Percentiles rank a stretch among this genome's conserved stretches.
phyloP scores from a whole-genome alignment of 2,329 filamentous ascomycete genomes.

The Penicillium thymicola region DNA sequence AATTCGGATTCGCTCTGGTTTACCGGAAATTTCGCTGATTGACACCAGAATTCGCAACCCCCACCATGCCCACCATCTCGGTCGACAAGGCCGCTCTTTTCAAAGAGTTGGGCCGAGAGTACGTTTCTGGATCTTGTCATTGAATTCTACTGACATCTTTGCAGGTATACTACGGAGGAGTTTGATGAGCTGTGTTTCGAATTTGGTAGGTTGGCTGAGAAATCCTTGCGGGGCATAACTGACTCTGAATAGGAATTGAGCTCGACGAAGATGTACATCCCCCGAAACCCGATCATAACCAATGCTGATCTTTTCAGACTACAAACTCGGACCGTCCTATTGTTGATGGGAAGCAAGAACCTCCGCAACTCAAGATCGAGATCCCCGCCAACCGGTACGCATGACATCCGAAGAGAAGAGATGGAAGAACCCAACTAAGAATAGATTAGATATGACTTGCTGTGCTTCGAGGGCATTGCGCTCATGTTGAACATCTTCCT shows the following conservation, averaged over 20 bases:
- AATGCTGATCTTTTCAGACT: slow-evolving; percentile 48
- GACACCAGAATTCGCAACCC: slow-evolving; percentile 24
- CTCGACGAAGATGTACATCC: slow-evolving; percentile 78
- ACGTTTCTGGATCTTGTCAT: slow-evolving; percentile 35
- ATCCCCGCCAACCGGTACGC: slow-evolving; percentile 89
- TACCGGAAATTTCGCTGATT: slow-evolving; percentile 2
- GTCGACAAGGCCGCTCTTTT: slow-evolving; percentile 96
- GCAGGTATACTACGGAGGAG: slow-evolving; percentile 81
- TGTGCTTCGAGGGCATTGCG: slow-evolving; percentile 95
- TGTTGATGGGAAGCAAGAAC: slow-evolving; percentile 75
- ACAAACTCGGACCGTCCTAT: slow-evolving; percentile 70
- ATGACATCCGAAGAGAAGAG: not conserved
- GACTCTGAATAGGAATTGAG: slow-evolving; percentile 65
- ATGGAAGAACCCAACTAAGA: slow-evolving; percentile 21
- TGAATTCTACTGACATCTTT: not conserved
- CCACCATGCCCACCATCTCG: slow-evolving; percentile 88
- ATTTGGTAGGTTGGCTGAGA: slow-evolving; percentile 59
- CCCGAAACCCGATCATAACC: slow-evolving; percentile 20
- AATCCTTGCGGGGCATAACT: slow-evolving; percentile 29
- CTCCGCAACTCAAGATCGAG: slow-evolving; percentile 94
- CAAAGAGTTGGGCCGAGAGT: slow-evolving; percentile 87
- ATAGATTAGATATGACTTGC: slow-evolving; percentile 68
- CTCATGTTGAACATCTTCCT: slow-evolving; percentile 95
- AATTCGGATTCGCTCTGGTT: not conserved
- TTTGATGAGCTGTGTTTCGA: slow-evolving; percentile 99